phyloP scores from a whole-genome alignment of 73 alveolate genomes.

The Paramecium primaurelia region DNA sequence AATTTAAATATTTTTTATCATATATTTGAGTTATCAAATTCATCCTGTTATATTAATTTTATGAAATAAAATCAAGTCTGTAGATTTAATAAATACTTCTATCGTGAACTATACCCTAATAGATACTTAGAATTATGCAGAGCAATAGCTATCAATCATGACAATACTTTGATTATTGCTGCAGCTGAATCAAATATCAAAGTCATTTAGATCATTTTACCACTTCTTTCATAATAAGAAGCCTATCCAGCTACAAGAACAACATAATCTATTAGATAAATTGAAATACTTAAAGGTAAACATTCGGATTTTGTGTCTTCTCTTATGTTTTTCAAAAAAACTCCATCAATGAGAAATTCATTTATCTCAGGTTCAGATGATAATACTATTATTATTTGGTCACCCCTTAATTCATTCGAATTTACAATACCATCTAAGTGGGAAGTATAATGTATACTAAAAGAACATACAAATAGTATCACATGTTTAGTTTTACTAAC shows the following conservation, averaged over 20 bases:
- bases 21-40: too few species aligned
- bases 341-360: not conserved
- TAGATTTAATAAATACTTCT: not conserved
- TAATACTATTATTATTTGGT: not conserved
- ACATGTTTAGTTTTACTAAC: not conserved
- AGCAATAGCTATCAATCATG: not conserved
- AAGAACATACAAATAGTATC: not conserved
- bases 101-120: not conserved
- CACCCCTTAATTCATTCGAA: not conserved
- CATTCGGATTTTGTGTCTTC: not conserved
- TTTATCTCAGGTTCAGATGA: not conserved
- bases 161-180: not conserved
- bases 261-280: not conserved
- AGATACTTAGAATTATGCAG: not conserved
- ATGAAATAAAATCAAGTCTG: not conserved
- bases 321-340: not conserved
- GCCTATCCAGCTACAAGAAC: not conserved
- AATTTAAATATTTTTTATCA: too few species aligned
- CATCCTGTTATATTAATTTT: too few species aligned
- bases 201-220: not conserved
- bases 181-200: not conserved
- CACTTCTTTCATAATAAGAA: not conserved
- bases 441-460: too few species aligned
- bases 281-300: not conserved
- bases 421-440: not conserved